Evolutionary conservation across 2,329 filamentous ascomycete genomes (phyloP).

Genomic region (Ophiostoma perfectum): DNA sequence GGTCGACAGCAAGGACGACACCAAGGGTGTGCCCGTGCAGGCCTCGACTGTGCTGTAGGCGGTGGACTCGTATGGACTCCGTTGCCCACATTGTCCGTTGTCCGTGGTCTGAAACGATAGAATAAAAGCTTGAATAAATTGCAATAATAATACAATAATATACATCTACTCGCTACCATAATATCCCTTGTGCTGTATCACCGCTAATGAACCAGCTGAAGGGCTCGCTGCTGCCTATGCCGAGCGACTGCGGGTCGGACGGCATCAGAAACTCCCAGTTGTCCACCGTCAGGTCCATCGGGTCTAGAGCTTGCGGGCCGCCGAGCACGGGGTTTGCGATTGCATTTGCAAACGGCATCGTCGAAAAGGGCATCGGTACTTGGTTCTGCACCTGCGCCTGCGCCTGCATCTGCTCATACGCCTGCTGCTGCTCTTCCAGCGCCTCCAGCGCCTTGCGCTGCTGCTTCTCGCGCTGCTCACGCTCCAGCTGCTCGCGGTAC

Average conservation of each 20-base stretch:
- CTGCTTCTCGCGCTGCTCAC: constrained; percentile 14
- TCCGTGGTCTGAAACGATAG: background rate
- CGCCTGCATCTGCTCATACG: background rate
- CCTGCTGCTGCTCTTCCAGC: background rate
- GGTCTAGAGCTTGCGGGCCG: background rate
- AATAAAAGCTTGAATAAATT: background rate
- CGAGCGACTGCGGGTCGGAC: constrained; percentile 19
- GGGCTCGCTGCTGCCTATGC: constrained; percentile 19
- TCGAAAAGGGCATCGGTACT: background rate
- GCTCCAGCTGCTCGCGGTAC: constrained; percentile 14
- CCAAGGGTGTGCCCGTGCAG: background rate
- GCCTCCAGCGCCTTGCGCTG: constrained; percentile 7
- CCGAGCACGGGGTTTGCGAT: background rate
- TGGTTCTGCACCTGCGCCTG: background rate
- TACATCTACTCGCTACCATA: background rate
- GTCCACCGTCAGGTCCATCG: constrained; percentile 27
- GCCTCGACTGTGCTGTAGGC: background rate
- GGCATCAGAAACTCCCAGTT: constrained; percentile 42
- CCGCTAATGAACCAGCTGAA: constrained; percentile 2
- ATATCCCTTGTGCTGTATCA: background rate
- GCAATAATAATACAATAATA: background rate
- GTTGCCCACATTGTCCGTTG: too few relatives aligned
- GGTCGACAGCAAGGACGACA: background rate
- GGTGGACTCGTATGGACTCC: too few relatives aligned
- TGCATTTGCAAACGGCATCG: background rate